phyloP scores from a whole-genome alignment of 2,329 filamentous ascomycete species.

The Chalaropsis ovoidea region DNA sequence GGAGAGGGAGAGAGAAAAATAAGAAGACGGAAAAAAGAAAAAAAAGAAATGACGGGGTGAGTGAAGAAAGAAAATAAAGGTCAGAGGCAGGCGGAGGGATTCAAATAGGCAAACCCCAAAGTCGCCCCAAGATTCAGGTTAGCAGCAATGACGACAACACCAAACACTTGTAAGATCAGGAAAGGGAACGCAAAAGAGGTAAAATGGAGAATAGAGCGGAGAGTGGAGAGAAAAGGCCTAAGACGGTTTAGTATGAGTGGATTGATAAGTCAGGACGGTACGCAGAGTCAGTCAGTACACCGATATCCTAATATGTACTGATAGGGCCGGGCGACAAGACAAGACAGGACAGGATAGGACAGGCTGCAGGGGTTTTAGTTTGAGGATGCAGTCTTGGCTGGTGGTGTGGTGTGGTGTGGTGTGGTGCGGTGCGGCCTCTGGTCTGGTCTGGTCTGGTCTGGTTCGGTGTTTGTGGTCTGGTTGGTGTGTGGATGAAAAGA shows the following conservation, averaged over 20 bases:
- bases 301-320: no score
- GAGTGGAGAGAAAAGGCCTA: conserved; percentile 3
- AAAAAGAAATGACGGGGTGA: conserved; percentile 23
- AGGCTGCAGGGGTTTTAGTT: neutral
- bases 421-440: neutral
- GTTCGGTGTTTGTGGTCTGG: neutral
- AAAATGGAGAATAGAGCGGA: conserved; percentile 21
- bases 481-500: neutral
- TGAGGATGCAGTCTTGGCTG: neutral
- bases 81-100: conserved; percentile 14
- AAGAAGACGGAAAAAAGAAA: conserved; percentile 16
- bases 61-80: conserved; percentile 24
- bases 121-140: conserved; percentile 1
- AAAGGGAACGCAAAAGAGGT: conserved; percentile 7
- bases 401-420: neutral
- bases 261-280: conserved; percentile 16
- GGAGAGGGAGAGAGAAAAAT: conserved; percentile 24
- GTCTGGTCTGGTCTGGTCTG: neutral
- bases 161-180: conserved; percentile 6
- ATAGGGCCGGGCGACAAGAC: neutral
- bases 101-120: conserved; percentile 14
- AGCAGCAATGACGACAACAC: conserved; percentile 19
- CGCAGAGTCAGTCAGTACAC: neutral
- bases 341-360: neutral
- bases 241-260: neutral